Evolutionary conservation across 108 stramenopile species (phyloP), one percentile per base, ranked within the genome.

Genomic region (Cyclotella baltica): DNA sequence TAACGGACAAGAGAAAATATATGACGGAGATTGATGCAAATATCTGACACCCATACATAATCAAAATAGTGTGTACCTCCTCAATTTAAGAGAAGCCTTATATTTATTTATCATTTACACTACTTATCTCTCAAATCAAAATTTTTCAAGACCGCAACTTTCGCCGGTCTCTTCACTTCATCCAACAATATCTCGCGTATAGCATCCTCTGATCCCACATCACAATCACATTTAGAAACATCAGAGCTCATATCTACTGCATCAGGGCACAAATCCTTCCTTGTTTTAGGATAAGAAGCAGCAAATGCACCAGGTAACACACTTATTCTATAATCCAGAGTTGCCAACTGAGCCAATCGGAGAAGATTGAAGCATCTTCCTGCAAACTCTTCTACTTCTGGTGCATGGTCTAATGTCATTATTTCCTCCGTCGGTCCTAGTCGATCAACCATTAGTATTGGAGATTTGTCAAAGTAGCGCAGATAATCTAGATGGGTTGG

Each of bases 351-450:
- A 20, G 91, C 88, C 37, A 95, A 46, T 0, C 89, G 84, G 28
- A 95, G 72, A 9, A 82, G 75, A 68, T 92, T 87, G 78, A 87
- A 92, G 71, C 93, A 95, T 48, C 64, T 72, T 38, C 91, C 90
- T 61, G 86, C 88, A 70, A 92, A 88, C 51, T 91, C 93, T 76
- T 92, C 91, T 18, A 88, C 80, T 66, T 92, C 89, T 22, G 86
- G 77, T 4, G 80, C 90, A 18, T 92, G 68, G 38, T 87, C 87
- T 9, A 83, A 77, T 28, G 90, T 88, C 52, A 73, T 69, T 77
- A 91, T 89, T 36, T 85, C 88, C 30, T 69, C 58, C 4, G 40
- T 55, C 11, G 90, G 88, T 27, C 92, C 90, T 35, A 88, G 40
- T 56, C 88, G 83, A 77, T 95, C 92, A n/a, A 84, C 78, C 79